Evolutionary conservation across 495 filamentous ascomycete genomes (phyloP).

Genomic region (Penicillium lagena): DNA sequence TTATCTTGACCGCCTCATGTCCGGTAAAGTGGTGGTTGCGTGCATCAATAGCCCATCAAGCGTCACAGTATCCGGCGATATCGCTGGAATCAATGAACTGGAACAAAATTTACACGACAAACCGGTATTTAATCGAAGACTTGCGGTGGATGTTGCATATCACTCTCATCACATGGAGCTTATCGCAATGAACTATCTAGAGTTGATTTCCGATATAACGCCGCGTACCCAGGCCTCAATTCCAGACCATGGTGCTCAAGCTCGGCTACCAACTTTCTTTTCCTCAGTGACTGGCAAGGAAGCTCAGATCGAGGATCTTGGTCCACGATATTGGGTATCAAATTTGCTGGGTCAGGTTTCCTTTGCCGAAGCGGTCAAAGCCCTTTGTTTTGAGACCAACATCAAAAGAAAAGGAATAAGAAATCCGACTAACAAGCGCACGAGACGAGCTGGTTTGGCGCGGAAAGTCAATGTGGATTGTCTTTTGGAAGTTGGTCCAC

Average conservation of each 20-base stretch:
- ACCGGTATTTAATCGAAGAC: slow-evolving; percentile 44
- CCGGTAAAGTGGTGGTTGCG: slow-evolving; percentile 26
- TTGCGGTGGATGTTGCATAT: slow-evolving; percentile 55
- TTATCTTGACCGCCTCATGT: slow-evolving; percentile 5
- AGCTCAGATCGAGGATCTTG: slow-evolving; percentile 7
- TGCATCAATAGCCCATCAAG: slow-evolving; percentile 42
- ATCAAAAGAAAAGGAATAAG: neutral
- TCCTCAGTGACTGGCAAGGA: slow-evolving; percentile 33
- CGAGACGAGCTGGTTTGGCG: slow-evolving; percentile 1
- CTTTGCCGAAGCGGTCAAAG: slow-evolving; percentile 26
- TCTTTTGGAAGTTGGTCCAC: slow-evolving; percentile 48
- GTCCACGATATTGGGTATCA: slow-evolving; percentile 31
- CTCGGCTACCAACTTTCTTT: slow-evolving; percentile 14
- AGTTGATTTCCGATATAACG: slow-evolving; percentile 9
- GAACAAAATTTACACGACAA: slow-evolving; percentile 35
- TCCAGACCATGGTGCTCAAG: neutral
- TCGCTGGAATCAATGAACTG: slow-evolving; percentile 25
- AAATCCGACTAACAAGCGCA: neutral
- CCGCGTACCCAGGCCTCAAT: neutral
- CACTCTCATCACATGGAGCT: slow-evolving; percentile 58
- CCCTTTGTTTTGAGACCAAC: slow-evolving; percentile 14
- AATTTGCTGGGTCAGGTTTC: slow-evolving; percentile 34
- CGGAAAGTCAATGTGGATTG: slow-evolving; percentile 20
- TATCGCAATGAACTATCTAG: slow-evolving; percentile 16
- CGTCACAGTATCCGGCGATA: slow-evolving; percentile 39